phyloP scores from a whole-genome alignment of 768 basidiomycete species.

The Suillus hirtellus region DNA sequence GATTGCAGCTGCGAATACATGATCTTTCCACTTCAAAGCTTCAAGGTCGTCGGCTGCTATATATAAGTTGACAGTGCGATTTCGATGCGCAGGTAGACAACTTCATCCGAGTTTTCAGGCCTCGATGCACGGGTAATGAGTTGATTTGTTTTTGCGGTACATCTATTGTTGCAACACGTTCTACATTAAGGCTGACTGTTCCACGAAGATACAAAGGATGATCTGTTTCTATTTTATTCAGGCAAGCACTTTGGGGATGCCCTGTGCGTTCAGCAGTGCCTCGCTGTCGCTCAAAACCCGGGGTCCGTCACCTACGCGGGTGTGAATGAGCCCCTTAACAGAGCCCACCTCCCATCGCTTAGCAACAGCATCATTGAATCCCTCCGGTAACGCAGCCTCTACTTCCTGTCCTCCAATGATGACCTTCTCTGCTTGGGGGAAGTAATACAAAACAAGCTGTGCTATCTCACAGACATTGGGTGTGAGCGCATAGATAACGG shows the following conservation, averaged over 20 bases:
- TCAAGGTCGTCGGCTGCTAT: background rate
- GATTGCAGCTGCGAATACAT: background rate
- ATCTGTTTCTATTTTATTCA: constrained; percentile 14
- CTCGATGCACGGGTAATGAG: background rate
- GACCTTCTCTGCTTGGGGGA: constrained; percentile 65
- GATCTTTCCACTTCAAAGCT: background rate
- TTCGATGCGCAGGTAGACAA: background rate
- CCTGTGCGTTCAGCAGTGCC: constrained; percentile 63
- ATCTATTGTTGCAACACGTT: constrained; percentile 1
- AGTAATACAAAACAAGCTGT: constrained; percentile 74
- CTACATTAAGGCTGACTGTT: background rate
- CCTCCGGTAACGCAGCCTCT: constrained; percentile 55
- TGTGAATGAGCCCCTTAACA: constrained; percentile 90
- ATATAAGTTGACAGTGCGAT: no score
- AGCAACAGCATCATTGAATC: constrained; percentile 80
- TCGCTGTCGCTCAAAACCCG: constrained; percentile 63
- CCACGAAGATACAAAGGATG: constrained; percentile 2
- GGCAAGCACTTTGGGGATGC: constrained; percentile 63
- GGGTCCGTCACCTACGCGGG: constrained; percentile 90
- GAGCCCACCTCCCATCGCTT: constrained; percentile 72
- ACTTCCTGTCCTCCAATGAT: constrained; percentile 50
- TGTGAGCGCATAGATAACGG: constrained; percentile 89
- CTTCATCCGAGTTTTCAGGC: background rate
- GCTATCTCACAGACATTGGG: constrained; percentile 80
- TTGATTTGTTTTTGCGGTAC: background rate